Conservation (phyloP, 2,329 filamentous ascomycete genomes). For the Chaetoscypha palmicola region DNA sequence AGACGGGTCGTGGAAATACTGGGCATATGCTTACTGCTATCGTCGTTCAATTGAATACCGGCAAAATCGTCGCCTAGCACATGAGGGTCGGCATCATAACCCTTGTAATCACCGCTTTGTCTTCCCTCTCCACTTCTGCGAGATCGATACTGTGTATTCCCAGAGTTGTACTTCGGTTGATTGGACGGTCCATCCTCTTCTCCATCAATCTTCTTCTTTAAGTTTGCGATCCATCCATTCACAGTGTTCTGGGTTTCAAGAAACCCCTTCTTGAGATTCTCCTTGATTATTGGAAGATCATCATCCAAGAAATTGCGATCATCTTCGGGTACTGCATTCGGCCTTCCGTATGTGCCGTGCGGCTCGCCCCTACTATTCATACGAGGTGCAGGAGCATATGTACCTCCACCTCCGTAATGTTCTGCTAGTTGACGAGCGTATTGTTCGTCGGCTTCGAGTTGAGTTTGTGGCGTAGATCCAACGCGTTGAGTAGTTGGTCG, state of each 20-base stretch:
- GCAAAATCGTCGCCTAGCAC: slow-evolving; percentile 86
- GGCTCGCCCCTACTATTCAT: slow-evolving; percentile 31
- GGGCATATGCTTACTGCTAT: slow-evolving; percentile 48
- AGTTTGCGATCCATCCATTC: slow-evolving; percentile 82
- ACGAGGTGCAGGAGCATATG: slow-evolving; percentile 52
- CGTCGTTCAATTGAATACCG: slow-evolving; percentile 58
- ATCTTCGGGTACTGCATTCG: slow-evolving; percentile 50
- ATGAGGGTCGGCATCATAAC: slow-evolving; percentile 91
- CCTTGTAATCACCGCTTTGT: slow-evolving; percentile 78
- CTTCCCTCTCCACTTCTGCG: slow-evolving; percentile 57
- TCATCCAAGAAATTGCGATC: slow-evolving; percentile 90
- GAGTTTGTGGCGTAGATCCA: slow-evolving; percentile 57
- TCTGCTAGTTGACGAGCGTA: slow-evolving; percentile 91
- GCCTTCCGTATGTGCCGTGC: slow-evolving; percentile 40
- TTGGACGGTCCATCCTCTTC: slow-evolving; percentile 39
- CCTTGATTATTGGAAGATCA: slow-evolving; percentile 84
- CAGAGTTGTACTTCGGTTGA: slow-evolving; percentile 31
- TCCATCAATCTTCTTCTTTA: slow-evolving; percentile 92
- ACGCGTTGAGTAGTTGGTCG: slow-evolving; percentile 52
- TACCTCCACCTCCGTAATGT: slow-evolving; percentile 61
- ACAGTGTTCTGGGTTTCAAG: slow-evolving; percentile 88
- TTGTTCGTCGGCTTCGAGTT: slow-evolving; percentile 83
- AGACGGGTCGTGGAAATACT: slow-evolving; percentile 14
- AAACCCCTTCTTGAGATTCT: slow-evolving; percentile 92
- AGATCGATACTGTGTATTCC: slow-evolving; percentile 30